Percentiles rank a stretch among this genome's conserved stretches.
phyloP scores from a whole-genome alignment of 768 basidiomycete genomes.

The Naganishia randhawae region DNA sequence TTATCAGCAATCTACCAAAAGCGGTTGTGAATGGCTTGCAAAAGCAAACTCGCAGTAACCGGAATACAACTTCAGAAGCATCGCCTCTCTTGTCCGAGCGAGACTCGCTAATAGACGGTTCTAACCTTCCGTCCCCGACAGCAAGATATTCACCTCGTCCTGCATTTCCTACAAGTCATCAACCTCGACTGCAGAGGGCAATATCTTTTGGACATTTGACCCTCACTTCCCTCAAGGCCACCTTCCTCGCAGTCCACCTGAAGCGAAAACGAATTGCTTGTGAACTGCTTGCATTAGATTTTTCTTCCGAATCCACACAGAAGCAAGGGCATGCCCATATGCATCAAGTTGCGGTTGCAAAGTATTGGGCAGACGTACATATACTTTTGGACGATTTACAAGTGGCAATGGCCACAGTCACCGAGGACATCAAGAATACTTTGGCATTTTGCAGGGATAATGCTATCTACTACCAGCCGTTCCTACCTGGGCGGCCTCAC shows the following conservation, averaged over 20 bases:
- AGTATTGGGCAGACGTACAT: constrained; percentile 29
- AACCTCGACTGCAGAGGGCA: constrained; percentile 1
- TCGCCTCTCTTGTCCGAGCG: neutral
- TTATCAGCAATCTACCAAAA: neutral
- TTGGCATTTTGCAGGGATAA: neutral
- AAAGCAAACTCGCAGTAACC: neutral
- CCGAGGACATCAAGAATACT: neutral
- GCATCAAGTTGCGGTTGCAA: constrained; percentile 23
- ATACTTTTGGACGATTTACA: constrained; percentile 29
- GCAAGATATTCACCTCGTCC: neutral
- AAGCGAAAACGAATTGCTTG: constrained; percentile 42
- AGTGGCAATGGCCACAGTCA: constrained; percentile 13
- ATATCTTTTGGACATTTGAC: constrained; percentile 34
- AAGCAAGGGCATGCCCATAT: constrained; percentile 12
- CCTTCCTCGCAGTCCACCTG: constrained; percentile 41
- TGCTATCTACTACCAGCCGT: neutral
- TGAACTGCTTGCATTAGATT: constrained; percentile 43
- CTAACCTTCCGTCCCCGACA: neutral
- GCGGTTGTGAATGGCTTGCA: constrained; percentile 6
- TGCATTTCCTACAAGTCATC: neutral
- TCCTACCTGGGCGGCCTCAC: constrained; percentile 7
- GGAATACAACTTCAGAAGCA: neutral
- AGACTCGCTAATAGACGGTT: neutral
- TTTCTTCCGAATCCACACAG: constrained; percentile 9
- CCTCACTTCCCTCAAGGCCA: constrained; percentile 38